Conservation (phyloP, 2,329 filamentous ascomycete species). For the Penicillium sp. region DNA sequence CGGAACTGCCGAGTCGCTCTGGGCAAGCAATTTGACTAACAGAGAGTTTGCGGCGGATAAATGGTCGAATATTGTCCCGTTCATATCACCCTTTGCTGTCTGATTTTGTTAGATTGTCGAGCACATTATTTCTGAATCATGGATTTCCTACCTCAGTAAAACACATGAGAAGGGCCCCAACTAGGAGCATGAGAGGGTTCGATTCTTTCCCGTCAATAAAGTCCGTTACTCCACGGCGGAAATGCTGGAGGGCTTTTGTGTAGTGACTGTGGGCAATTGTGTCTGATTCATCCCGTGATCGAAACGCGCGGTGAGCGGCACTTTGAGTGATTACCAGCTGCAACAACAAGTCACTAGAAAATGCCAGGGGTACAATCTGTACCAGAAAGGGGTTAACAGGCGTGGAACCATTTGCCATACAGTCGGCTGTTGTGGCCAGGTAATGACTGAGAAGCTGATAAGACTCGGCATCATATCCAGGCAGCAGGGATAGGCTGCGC, state of each 20-base stretch:
- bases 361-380: conserved; percentile 49
- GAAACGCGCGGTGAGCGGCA: conserved; percentile 34
- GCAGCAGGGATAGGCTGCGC: conserved; percentile 31
- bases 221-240: conserved; percentile 31
- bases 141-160: conserved; percentile 46
- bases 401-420: conserved; percentile 52
- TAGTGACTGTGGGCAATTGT: conserved; percentile 33
- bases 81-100: conserved; percentile 48
- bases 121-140: neutral
- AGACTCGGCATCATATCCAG: conserved; percentile 30
- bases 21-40: conserved; percentile 39
- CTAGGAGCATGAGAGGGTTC: conserved; percentile 42
- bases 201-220: conserved; percentile 34
- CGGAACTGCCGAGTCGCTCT: conserved; percentile 34
- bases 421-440: conserved; percentile 46
- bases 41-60: conserved; percentile 48
- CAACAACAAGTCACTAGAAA: conserved; percentile 48
- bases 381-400: conserved; percentile 49
- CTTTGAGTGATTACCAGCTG: conserved; percentile 51
- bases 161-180: conserved; percentile 50
- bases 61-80: conserved; percentile 50
- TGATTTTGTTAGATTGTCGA: conserved; percentile 12
- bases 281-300: conserved; percentile 30
- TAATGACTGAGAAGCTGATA: conserved; percentile 49
- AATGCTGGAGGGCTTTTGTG: conserved; percentile 31